Evolutionary conservation across 164 flowering plant species (phyloP).

Genomic region (Cinnamomum micranthum): DNA sequence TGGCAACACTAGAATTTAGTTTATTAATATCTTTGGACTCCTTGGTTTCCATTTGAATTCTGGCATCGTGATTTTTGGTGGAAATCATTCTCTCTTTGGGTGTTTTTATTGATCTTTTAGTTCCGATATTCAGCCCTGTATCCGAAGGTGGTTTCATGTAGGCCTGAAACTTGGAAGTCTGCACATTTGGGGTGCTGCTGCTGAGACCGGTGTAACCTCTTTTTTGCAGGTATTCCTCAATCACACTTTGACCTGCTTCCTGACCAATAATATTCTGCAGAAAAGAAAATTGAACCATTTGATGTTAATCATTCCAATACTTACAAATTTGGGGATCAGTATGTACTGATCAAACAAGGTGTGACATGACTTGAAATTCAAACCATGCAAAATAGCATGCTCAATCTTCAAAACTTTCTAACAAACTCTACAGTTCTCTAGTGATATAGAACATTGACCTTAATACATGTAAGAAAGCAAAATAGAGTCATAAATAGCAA

Average conservation of each 20-base stretch:
- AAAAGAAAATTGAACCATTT: not conserved
- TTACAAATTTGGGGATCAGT: not conserved
- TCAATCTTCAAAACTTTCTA: not conserved
- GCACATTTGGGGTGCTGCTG: slow-evolving; percentile 22
- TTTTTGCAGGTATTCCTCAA: slow-evolving; percentile 68
- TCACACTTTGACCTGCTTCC: slow-evolving; percentile 69
- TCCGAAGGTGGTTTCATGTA: slow-evolving; percentile 72
- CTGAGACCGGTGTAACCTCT: slow-evolving; percentile 51
- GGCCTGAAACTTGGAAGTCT: slow-evolving; percentile 52
- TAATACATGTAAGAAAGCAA: not conserved
- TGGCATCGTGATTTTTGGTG: slow-evolving; percentile 24
- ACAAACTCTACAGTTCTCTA: not conserved
- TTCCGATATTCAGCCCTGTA: slow-evolving; percentile 33
- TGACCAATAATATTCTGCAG: slow-evolving; percentile 83
- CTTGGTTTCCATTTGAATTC: slow-evolving; percentile 18
- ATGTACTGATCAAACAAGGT: not conserved
- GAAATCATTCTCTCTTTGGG: slow-evolving; percentile 42
- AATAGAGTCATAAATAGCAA: not conserved
- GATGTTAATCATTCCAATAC: not conserved
- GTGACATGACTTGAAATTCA: not conserved
- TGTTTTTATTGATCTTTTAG: slow-evolving; percentile 43
- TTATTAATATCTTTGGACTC: slow-evolving; percentile 29
- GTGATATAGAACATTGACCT: not conserved
- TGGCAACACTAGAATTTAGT: slow-evolving; percentile 42
- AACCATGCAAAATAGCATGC: not conserved